phyloP scores from a whole-genome alignment of 495 filamentous ascomycete genomes.

The Cercophora samala region DNA sequence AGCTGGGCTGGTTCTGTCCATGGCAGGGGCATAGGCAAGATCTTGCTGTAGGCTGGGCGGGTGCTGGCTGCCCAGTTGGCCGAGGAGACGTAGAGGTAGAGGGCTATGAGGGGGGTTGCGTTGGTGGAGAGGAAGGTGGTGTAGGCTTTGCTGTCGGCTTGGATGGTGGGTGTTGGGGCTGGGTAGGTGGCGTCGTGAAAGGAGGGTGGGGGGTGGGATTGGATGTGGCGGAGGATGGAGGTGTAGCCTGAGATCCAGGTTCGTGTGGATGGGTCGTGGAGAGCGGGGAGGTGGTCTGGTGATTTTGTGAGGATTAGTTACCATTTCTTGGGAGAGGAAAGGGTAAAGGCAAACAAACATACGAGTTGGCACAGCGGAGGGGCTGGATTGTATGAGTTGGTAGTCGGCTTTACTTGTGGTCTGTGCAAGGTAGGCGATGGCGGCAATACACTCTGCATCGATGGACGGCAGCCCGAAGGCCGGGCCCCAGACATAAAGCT shows the following conservation, averaged over 20 bases:
- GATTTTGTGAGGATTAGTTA: not conserved
- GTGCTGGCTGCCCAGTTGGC: constrained; percentile 74
- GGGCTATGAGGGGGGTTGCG: constrained; percentile 64
- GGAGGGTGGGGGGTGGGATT: constrained; percentile 49
- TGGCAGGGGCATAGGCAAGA: constrained; percentile 78
- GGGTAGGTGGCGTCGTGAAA: constrained; percentile 49
- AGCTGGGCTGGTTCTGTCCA: constrained; percentile 71
- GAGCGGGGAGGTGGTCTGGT: constrained; percentile 69
- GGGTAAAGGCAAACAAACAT: constrained; percentile 29
- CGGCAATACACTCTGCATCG: constrained; percentile 80
- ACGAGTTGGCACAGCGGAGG: constrained; percentile 73
- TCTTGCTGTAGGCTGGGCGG: constrained; percentile 67
- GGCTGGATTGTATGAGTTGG: constrained; percentile 71
- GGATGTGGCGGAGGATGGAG: constrained; percentile 69
- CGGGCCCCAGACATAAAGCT: constrained; percentile 90
- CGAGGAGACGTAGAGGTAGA: constrained; percentile 83
- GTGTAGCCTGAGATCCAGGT: constrained; percentile 68
- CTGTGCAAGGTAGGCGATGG: constrained; percentile 66
- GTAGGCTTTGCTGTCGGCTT: constrained; percentile 69
- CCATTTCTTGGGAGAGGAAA: not conserved
- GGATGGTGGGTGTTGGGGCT: constrained; percentile 60
- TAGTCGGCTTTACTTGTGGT: constrained; percentile 59
- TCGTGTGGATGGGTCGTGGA: constrained; percentile 54
- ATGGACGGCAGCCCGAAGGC: constrained; percentile 85
- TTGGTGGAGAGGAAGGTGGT: constrained; percentile 62